Evolutionary conservation across 257 asterid genomes (phyloP), one percentile per base, ranked within the genome.

Genomic region (Leonotis leonurus): DNA sequence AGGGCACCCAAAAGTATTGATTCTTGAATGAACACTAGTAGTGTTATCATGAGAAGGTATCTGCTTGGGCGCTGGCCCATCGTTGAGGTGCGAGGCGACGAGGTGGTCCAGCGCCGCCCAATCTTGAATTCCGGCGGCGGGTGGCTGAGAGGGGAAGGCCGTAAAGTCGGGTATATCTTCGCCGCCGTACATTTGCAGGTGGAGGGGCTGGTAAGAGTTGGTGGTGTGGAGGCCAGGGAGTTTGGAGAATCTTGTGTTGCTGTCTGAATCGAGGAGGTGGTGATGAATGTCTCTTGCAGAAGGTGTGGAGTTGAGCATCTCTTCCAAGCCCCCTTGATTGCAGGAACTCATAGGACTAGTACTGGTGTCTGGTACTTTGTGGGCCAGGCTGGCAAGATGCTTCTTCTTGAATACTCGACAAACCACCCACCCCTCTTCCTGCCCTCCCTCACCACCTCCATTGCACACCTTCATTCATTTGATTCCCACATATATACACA

Each of bases 321-420:
- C 64, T 33, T 78, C 86, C 50, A 82, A 5, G 5, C 76, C 69
- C 8, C 79, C 84, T 33, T 76, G 65, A 5, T 37, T 48, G 13
- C 65, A 71, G 45, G 69, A 60, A 13, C 49, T 67, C 33, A 36
- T 61, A 52, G 35, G 20, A 2, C n/a, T 36, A 16, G 14, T 14
- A 8, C 21, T 1, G 13, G 26, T 18, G 9, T 29, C 49, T 1
- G 52, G 8, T 9, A 53, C 53, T 36, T 71, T 83, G 48, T 66
- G 67, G 55, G 27, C 55, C 6, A n/a, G n/a, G n/a, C 33, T 6
- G 33, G 10, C 37, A 46, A 50, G 68, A 56, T 60, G 56, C 70
- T 80, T 83, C 85, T 83, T 80, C 83, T 71, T 78, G 74, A 83
- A 83, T 9, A 80, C 79, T 25, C 87, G 81, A n/a, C 90, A 83